Conservation (phyloP, 306 rosid genomes). For the Cicer judaicum region DNA sequence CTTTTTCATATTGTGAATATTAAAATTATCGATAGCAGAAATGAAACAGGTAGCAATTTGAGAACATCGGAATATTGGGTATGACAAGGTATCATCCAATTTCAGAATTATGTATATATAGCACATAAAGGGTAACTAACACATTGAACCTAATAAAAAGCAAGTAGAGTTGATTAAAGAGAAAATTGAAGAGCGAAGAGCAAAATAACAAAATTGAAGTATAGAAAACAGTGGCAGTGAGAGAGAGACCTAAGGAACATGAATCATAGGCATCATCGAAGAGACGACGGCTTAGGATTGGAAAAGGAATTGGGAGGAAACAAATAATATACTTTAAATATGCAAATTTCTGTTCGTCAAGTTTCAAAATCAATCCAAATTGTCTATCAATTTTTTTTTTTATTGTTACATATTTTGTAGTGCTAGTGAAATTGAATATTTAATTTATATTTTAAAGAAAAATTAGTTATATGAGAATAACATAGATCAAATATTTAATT, state of each 20-base stretch:
- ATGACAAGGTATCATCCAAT: background rate
- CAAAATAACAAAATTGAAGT: background rate
- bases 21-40: conserved; percentile 12
- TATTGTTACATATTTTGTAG: no score
- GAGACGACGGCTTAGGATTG: background rate
- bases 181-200: background rate
- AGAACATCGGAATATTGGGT: conserved; percentile 10
- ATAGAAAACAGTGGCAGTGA: background rate
- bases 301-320: no score
- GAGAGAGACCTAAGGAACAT: background rate
- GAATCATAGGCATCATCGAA: conserved; percentile 10
- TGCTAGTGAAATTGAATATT: no score
- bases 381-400: no score
- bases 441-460: no score
- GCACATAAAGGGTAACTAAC: background rate
- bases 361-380: no score
- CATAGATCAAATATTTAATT: no score
- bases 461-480: no score
- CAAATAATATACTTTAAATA: no score
- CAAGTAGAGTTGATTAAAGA: background rate
- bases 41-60: conserved; percentile 2
- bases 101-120: background rate
- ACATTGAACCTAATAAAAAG: background rate
- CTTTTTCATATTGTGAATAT: conserved; percentile 22
- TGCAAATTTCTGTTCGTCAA: no score